Conservation (phyloP, 2,329 filamentous ascomycete species). For the Botrytis fabae region DNA sequence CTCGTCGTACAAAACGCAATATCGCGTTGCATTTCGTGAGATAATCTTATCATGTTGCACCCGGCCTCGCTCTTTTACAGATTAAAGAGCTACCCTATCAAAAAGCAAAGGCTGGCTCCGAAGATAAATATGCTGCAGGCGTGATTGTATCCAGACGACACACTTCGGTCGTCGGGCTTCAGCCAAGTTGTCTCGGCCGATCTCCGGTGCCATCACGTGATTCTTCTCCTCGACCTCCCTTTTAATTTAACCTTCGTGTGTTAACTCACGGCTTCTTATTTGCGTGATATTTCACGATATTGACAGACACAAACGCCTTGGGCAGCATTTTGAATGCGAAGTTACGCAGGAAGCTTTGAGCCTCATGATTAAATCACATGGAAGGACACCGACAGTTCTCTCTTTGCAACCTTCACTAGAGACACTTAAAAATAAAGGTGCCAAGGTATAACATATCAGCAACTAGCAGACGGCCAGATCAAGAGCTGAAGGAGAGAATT, state of each 20-base stretch:
- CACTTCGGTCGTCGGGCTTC: neutral
- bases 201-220: neutral
- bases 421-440: neutral
- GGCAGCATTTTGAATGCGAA: neutral
- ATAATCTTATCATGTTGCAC: conserved; percentile 6
- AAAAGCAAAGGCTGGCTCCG: neutral
- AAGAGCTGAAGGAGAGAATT: conserved; percentile 34
- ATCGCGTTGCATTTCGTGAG: conserved; percentile 5
- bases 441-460: neutral
- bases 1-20: neutral
- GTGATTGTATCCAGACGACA: conserved; percentile 3
- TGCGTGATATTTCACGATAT: neutral
- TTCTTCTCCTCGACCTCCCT: neutral
- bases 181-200: neutral
- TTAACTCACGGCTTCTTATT: neutral
- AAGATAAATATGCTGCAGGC: neutral
- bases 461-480: conserved; percentile 29
- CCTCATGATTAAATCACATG: neutral
- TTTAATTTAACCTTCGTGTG: neutral
- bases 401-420: neutral
- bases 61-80: neutral
- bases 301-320: neutral
- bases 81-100: neutral
- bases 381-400: neutral
- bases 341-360: neutral